Evolutionary conservation across 768 basidiomycete genomes (phyloP).

Genomic region (Auriscalpium vulgare): DNA sequence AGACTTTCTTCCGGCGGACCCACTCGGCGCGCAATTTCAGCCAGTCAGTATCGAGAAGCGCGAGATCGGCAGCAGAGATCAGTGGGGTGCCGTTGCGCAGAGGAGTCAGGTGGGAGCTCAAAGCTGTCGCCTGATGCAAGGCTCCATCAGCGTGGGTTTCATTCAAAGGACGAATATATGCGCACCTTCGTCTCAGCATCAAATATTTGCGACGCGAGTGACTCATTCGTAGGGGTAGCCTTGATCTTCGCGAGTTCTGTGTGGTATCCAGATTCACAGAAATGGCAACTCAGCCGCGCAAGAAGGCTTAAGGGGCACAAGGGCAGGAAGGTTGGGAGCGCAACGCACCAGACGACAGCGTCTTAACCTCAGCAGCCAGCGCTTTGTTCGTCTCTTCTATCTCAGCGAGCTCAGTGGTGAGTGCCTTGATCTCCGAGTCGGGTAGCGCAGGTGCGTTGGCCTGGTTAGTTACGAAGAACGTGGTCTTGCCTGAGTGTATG

Average conservation of each 20-base stretch:
- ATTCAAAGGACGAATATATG: conserved; percentile 6
- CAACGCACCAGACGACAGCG: conserved; percentile 35
- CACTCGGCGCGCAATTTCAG: conserved; percentile 75
- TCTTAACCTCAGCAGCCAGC: conserved; percentile 43
- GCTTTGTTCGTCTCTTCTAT: conserved; percentile 54
- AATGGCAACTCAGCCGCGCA: conserved; percentile 10
- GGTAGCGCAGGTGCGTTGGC: conserved; percentile 59
- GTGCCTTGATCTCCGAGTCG: conserved; percentile 46
- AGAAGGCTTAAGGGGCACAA: neutral
- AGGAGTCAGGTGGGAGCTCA: conserved; percentile 44
- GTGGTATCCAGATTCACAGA: conserved; percentile 9
- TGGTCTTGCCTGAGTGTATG: conserved; percentile 58
- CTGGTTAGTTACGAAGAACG: conserved; percentile 84
- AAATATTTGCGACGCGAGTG: conserved; percentile 50
- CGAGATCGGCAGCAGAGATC: conserved; percentile 65
- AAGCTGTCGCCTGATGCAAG: conserved; percentile 39
- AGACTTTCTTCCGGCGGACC: conserved; percentile 67
- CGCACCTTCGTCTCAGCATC: conserved; percentile 47
- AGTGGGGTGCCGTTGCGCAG: conserved; percentile 60
- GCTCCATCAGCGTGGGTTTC: conserved; percentile 2
- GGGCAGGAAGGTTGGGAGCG: neutral
- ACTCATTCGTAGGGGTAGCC: conserved; percentile 58
- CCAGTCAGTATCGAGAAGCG: conserved; percentile 67
- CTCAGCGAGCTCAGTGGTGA: conserved; percentile 51
- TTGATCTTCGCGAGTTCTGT: conserved; percentile 61